Percentiles rank a stretch among this genome's conserved stretches.
Conservation (phyloP, 192 early-diverging fungal species). For the Coemansia sp. region DNA sequence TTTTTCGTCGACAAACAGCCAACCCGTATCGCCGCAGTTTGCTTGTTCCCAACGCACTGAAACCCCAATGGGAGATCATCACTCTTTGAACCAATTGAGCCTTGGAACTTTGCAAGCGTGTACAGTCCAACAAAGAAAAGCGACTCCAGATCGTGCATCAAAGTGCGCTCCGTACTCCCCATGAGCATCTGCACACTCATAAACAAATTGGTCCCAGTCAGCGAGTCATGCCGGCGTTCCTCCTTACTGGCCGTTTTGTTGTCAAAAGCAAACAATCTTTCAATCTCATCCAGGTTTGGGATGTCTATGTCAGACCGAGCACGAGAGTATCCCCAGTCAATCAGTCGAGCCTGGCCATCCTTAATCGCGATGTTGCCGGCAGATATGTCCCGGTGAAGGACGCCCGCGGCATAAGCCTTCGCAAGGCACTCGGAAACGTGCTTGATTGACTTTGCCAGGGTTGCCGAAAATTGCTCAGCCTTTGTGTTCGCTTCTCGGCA, state of each 20-base stretch:
- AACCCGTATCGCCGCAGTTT: not conserved
- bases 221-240: not conserved
- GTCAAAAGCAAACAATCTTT: not conserved
- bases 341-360: not conserved
- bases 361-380: conserved; percentile 19
- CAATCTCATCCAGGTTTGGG: not conserved
- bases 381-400: conserved; percentile 30
- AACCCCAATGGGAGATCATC: not conserved
- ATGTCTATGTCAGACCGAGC: not conserved
- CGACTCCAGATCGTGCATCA: conserved; percentile 22
- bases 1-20: not conserved
- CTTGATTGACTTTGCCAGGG: not conserved
- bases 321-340: conserved; percentile 24
- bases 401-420: conserved; percentile 4
- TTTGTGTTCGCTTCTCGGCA: not conserved
- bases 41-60: not conserved
- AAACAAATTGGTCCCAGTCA: not conserved
- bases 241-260: not conserved
- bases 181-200: conserved; percentile 15
- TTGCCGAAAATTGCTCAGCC: too few relatives aligned
- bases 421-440: conserved; percentile 4
- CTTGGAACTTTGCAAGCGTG: not conserved
- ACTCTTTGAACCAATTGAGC: not conserved
- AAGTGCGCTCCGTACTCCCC: not conserved
- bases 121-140: conserved; percentile 12